Conservation (phyloP, 768 basidiomycete genomes). For the Collybia nuda region DNA sequence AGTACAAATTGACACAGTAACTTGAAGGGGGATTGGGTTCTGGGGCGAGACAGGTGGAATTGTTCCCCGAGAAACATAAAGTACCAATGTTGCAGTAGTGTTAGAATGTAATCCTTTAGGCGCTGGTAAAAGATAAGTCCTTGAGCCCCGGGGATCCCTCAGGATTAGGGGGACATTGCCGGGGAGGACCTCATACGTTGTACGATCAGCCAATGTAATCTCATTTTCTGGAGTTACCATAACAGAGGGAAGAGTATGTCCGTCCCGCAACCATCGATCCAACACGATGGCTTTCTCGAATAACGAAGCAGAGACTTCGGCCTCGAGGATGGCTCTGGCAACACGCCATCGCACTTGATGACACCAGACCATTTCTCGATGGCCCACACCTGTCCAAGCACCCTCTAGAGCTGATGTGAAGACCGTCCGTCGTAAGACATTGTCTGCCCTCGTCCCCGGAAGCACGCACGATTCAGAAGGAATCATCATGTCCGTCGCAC, state of each 20-base stretch:
- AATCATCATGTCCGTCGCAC: constrained; percentile 89
- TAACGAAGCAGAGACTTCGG: constrained; percentile 34
- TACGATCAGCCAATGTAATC: constrained; percentile 19
- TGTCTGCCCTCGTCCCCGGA: constrained; percentile 21
- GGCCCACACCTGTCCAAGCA: constrained; percentile 95
- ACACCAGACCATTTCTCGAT: constrained; percentile 98
- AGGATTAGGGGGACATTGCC: constrained; percentile 39
- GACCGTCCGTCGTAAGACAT: constrained; percentile 55
- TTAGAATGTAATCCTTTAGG: constrained; percentile 12
- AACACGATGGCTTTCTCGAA: constrained; percentile 37
- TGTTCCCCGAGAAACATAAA: constrained; percentile 64
- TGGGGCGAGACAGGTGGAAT: constrained; percentile 52
- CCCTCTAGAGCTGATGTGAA: constrained; percentile 89
- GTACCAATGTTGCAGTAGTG: constrained; percentile 34
- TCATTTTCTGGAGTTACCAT: constrained; percentile 1
- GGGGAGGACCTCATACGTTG: constrained; percentile 36
- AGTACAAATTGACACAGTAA: constrained; percentile 48
- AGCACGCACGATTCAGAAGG: constrained; percentile 87
- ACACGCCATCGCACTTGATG: constrained; percentile 93
- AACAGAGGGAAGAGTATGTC: constrained; percentile 41
- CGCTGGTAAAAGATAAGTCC: constrained; percentile 54
- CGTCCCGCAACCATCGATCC: constrained; percentile 71
- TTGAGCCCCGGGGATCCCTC: constrained; percentile 37
- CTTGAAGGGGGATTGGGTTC: constrained; percentile 40
- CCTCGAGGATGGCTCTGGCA: constrained; percentile 76